These are phyloP conservation scores for Chrysopogon serrulatus DNA, from an alignment of 176 grass and related monocot species.

Conservation along the genomic window DNA sequence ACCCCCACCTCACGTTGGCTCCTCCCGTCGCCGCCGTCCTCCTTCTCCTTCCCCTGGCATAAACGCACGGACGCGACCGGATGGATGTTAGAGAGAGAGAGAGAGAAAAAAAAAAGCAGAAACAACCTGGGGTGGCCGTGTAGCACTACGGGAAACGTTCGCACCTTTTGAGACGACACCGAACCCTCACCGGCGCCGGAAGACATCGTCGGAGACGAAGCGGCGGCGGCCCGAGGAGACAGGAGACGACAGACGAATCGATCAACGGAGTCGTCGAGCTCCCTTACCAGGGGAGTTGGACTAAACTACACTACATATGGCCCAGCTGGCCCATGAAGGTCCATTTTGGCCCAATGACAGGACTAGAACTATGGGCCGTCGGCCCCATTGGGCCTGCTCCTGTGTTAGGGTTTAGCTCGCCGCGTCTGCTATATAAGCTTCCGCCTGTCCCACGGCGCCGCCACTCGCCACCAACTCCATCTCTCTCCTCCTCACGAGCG, in stretches of 20 bases:
- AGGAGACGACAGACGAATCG: not conserved
- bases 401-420: not conserved
- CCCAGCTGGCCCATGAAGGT: rapidly evolving
- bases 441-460: not conserved
- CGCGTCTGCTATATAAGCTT: conserved; percentile 10
- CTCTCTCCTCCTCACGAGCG: not conserved
- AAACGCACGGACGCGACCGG: not conserved
- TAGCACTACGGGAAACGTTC: not conserved
- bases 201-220: conserved; percentile 27
- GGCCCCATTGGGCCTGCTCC: not conserved
- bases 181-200: not conserved
- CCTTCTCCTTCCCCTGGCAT: conserved; percentile 35
- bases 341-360: not conserved
- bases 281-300: not conserved
- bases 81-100: not conserved
- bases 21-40: not conserved
- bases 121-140: rapidly evolving
- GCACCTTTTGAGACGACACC: not conserved
- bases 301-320: not conserved
- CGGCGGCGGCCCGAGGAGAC: not conserved
- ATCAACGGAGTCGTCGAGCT: not conserved
- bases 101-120: too few species aligned
- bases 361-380: not conserved
- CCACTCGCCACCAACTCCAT: not conserved
- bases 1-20: not conserved